Base-by-base conservation (phyloP, 441 rosid species). In the Adansonia rubrostipa region DNA sequence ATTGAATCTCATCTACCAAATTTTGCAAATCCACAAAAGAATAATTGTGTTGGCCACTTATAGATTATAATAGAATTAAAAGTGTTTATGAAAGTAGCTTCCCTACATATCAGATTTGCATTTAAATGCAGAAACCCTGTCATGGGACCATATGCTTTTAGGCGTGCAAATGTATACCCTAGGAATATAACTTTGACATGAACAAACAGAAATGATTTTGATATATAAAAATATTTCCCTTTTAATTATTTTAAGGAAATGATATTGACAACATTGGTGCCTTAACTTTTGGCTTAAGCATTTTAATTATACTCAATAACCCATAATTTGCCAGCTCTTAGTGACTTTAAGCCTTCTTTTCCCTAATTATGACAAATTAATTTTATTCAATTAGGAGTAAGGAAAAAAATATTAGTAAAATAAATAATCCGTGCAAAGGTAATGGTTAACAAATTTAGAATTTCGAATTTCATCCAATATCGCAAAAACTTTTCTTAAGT, bases 91-190 rank as follows among this genome's bases (percentile, higher is more conserved):
- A 47, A 69, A 69, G 62, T 15, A 54, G 62, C 44, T 70, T 69
- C 74, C 74, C 61, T 24, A 8, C 74, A 28, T 28, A 51, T 51
- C 75, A 54, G 11, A 72, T 54, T 72, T 54, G 64, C 75, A 9
- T 71, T 72, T 5, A 10, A 54, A 17, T 64, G 17, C 50, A 72
- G 40, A 48, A 48, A 6, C 1, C 50, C 50, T 54, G 75, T 72
- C 75, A 72, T 17, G 63, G 63, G 75, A 72, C 64, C 75, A 54
- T 51, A 72, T 72, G 64, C 36, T 50, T 13, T 33, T 72, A 71
- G 48, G 28, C 28, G 57, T 71, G 61, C 74, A 15, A 71, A 28
- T 51, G 20, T 54, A 72, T 22, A 72, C n/a, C 28, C 63, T 53
- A 71, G 48, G 63, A 54, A 33, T 22, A 66, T 62, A 5, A 68